Percentiles rank a stretch among this genome's conserved stretches.
phyloP scores from a whole-genome alignment of 2,329 filamentous ascomycete species.

The Fusarium sacchari region DNA sequence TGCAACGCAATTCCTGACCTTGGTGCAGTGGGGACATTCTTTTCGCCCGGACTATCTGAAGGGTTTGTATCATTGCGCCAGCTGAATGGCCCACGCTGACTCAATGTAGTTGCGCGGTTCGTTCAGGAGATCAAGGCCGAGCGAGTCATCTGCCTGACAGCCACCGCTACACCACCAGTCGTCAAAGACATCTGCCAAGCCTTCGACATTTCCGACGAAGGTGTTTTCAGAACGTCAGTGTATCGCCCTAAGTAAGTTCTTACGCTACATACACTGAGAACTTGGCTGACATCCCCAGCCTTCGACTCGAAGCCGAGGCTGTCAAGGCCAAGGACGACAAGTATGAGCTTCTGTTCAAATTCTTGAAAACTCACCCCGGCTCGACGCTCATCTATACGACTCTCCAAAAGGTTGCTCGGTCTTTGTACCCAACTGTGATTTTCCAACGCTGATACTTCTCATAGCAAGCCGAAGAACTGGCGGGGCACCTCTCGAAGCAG shows the following conservation, averaged over 20 bases:
- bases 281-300: slow-evolving; percentile 41
- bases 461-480: slow-evolving; percentile 57
- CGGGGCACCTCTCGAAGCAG: slow-evolving; percentile 48
- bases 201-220: slow-evolving; percentile 57
- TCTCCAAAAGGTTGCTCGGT: slow-evolving; percentile 55
- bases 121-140: slow-evolving; percentile 65
- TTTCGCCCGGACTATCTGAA: slow-evolving; percentile 63
- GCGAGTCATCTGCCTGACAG: slow-evolving; percentile 68
- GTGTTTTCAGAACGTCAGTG: slow-evolving; percentile 67
- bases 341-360: slow-evolving; percentile 56
- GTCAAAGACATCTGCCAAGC: slow-evolving; percentile 63
- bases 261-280: fast-evolving
- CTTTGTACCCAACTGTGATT: not conserved
- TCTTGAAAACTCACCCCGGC: slow-evolving; percentile 61
- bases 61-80: slow-evolving; percentile 43
- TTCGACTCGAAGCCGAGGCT: slow-evolving; percentile 63
- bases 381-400: slow-evolving; percentile 71
- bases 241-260: slow-evolving; percentile 62
- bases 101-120: slow-evolving; percentile 60
- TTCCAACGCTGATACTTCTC: slow-evolving; percentile 1
- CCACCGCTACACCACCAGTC: slow-evolving; percentile 67
- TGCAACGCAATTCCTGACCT: not conserved
- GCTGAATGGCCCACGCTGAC: not conserved
- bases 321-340: slow-evolving; percentile 56
- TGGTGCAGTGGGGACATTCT: slow-evolving; percentile 57